phyloP scores from a whole-genome alignment of 495 filamentous ascomycete genomes.

The Copromyces sp. region DNA sequence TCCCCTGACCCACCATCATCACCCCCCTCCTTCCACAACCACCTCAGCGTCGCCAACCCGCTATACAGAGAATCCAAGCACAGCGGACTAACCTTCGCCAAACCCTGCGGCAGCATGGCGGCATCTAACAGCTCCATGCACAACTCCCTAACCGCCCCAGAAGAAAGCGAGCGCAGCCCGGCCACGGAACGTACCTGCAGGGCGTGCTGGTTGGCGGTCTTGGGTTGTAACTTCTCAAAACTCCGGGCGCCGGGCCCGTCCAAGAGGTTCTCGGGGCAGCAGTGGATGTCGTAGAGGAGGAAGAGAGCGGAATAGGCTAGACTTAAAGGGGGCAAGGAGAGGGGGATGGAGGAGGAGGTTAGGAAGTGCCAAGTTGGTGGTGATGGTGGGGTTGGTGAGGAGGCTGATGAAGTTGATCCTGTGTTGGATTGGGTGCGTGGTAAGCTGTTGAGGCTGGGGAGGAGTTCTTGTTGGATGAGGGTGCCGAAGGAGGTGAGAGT shows the following conservation, averaged over 20 bases:
- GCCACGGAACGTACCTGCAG: slow-evolving; percentile 10
- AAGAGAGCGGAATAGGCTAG: slow-evolving; percentile 12
- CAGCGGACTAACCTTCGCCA: slow-evolving; percentile 8
- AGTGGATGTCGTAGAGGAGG: slow-evolving; percentile 15
- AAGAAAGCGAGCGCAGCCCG: slow-evolving; percentile 4
- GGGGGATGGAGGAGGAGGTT: slow-evolving; percentile 1
- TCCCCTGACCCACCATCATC: not conserved
- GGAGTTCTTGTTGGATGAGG: slow-evolving; percentile 6
- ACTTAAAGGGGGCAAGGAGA: slow-evolving; percentile 4
- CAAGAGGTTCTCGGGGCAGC: slow-evolving; percentile 17
- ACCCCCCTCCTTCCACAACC: slow-evolving; percentile 21
- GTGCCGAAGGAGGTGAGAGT: slow-evolving; percentile 7
- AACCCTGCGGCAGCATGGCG: slow-evolving; percentile 7
- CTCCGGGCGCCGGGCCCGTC: slow-evolving; percentile 7
- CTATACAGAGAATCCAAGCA: slow-evolving; percentile 16
- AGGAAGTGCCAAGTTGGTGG: not conserved
- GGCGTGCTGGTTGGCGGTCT: slow-evolving; percentile 2
- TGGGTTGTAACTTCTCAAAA: not conserved
- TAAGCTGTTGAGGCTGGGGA: not conserved
- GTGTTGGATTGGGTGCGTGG: not conserved
- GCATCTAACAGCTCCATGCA: slow-evolving; percentile 13
- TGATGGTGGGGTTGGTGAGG: not conserved
- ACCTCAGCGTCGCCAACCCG: slow-evolving; percentile 13
- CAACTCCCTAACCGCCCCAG: slow-evolving; percentile 3
- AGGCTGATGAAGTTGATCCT: not conserved